phyloP scores from a whole-genome alignment of 768 basidiomycete genomes.

The Mrakia frigida region DNA sequence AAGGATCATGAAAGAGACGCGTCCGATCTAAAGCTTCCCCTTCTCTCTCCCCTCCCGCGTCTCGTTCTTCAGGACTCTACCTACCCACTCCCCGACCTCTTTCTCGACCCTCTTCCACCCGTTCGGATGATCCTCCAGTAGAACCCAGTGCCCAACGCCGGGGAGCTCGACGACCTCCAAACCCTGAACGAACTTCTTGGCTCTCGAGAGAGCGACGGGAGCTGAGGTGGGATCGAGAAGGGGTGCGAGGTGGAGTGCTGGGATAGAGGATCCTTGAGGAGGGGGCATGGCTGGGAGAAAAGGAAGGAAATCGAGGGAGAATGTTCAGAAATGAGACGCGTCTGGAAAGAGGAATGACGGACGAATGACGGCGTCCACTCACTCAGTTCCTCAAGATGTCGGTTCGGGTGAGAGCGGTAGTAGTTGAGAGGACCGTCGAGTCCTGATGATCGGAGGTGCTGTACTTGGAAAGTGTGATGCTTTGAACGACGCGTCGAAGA shows the following conservation, averaged over 20 bases:
- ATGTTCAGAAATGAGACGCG: neutral
- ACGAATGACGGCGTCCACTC: neutral
- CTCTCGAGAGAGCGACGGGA: neutral
- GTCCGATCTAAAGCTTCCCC: neutral
- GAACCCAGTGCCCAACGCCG: neutral
- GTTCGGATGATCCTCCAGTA: neutral
- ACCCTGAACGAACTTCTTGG: neutral
- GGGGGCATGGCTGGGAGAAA: neutral
- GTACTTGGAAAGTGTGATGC: neutral
- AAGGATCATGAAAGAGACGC: too few species aligned
- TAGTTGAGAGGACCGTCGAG: slow-evolving; percentile 1
- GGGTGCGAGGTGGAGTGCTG: neutral
- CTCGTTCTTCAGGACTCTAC: neutral
- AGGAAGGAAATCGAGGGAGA: neutral
- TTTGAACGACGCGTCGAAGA: neutral
- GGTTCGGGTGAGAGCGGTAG: slow-evolving; percentile 6
- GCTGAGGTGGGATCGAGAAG: neutral
- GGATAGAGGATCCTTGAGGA: neutral
- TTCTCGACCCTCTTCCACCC: slow-evolving; percentile 5
- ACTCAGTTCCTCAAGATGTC: neutral
- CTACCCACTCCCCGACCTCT: neutral
- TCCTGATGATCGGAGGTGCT: neutral
- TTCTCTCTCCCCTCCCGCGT: neutral
- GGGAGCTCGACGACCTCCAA: neutral
- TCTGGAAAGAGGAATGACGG: neutral